Base-by-base conservation (phyloP, 768 basidiomycete species). In the Rhodotorula paludigena region DNA sequence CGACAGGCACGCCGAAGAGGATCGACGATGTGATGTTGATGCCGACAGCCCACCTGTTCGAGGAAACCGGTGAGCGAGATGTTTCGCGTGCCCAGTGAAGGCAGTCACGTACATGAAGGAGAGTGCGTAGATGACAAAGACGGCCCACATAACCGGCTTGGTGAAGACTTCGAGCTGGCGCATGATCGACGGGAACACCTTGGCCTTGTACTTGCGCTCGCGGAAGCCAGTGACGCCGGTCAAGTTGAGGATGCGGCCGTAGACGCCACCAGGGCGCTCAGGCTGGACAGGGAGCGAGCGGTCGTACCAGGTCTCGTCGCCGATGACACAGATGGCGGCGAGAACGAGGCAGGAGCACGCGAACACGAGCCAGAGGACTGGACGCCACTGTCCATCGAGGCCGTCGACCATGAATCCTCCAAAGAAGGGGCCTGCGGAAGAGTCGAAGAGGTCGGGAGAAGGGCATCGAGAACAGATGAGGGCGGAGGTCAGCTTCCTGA, bases 281-380 rank as follows among this genome's bases (percentile, higher is more conserved):
- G 68, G 67, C 45, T 69, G 60, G 20, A 61, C 57, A 3, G 53
- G 21, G 38, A 69, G 64, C 25, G 44, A 47, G 20, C 71, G 67
- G 53, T 68, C 60, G 71, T 73, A 73, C 63, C 64, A 69, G 6
- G 71, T 69, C 64, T 73, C 71, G 53, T 68, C 60, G 60, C 41
- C 66, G 39, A 73, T 33, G 45, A 38, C 0, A 41, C 42, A 8
- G 57, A 73, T 60, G 57, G 64, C 49, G 42, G 55, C 23, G 44
- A 73, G 71, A 54, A 69, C 48, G 28, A n/a, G 14, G 32, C 32
- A 35, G n/a, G 45, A 63, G 35, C 42, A 56, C 21, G 71, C 71
- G 49, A 73, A 73, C n/a, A 73, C 67, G 53, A 73, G 52, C 71
- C 71, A 73, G 2, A 73, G 28, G 12, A 69, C 67, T 3, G 63